These are phyloP conservation scores for Lepraria neglecta DNA, from an alignment of 495 filamentous ascomycete species.

Conservation along the genomic window DNA sequence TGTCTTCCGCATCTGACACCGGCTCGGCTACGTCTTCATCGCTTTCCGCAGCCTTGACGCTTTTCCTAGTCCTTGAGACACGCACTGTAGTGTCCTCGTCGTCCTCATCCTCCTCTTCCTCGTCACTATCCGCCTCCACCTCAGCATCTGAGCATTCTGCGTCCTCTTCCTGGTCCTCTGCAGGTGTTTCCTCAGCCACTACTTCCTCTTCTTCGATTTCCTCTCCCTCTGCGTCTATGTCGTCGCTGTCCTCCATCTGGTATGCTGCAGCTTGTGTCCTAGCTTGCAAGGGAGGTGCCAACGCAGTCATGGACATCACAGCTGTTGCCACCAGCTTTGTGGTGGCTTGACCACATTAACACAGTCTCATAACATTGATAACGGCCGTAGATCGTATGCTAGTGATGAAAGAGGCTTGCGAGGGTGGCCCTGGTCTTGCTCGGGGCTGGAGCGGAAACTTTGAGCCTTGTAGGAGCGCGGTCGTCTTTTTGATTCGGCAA, in stretches of 20 bases:
- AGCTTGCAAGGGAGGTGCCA: constrained; percentile 40
- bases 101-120: constrained; percentile 37
- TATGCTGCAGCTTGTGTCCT: constrained; percentile 34
- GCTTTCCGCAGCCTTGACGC: constrained; percentile 15
- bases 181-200: constrained; percentile 8
- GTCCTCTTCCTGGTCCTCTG: constrained; percentile 30
- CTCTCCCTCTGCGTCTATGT: constrained; percentile 50
- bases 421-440: not conserved
- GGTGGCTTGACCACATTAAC: constrained; percentile 7
- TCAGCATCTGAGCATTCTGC: constrained; percentile 40
- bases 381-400: not conserved
- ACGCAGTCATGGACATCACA: constrained; percentile 45
- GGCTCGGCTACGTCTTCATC: constrained; percentile 20
- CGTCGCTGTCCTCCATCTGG: constrained; percentile 41
- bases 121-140: constrained; percentile 38
- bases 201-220: constrained; percentile 45
- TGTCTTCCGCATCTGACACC: constrained; percentile 22
- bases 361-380: constrained; percentile 14
- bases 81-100: constrained; percentile 13
- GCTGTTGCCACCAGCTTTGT: constrained; percentile 44
- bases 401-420: not conserved
- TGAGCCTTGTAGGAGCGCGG: not conserved
- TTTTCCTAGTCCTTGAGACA: constrained; percentile 11
- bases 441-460: not conserved
- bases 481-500: not conserved